Evolutionary conservation across 2,329 filamentous ascomycete species (phyloP), one percentile per base, ranked within the genome.

Genomic region (Sporothrix luriei): DNA sequence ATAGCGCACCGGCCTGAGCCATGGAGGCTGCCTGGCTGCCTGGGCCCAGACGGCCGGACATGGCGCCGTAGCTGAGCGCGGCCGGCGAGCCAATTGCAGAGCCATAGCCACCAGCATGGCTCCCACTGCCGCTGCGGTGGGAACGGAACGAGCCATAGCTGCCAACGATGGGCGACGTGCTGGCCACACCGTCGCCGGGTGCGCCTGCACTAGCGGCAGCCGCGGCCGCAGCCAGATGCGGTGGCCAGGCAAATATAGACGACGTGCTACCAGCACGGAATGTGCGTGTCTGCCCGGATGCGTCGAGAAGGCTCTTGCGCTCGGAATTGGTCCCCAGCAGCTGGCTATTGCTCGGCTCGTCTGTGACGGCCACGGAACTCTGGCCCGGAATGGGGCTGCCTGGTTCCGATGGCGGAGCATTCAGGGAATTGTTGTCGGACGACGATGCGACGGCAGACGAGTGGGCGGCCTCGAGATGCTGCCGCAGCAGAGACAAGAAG

Each of bases 121-220:
- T 49, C 54, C 48, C 43, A 4, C 64, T 62, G 21, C 69, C 49
- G 33, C 69, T 68, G 46, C 79, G 78, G 72, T 80, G 82, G 1
- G 85, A 87, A 24, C 84, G 83, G 79, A 92, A 92, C 76, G 90
- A 94, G 21, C 70, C 69, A 40, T 68, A 73, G 70, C 71, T 73
- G 67, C 73, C 71, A 10, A 68, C 52, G 16, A 71, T 19, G 2
- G 71, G 71, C 10, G 72, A 59, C 19, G 62, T 16, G n/a, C n/a
- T n/a, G 24, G 51, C 46, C 5, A 67, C 46, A 2, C 52, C 52
- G 13, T 64, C 71, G 2, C 29, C 52, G 16, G 57, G 46, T 10
- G 57, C 65, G 11, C 54, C 69, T 4, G 59, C 65, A 9, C 59
- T 52, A 2, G 70, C 71, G 11, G 61, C 71, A 0, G 54, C 68